A percentile compares a stretch with the other conserved stretches of the same genome.
phyloP scores from a whole-genome alignment of 148 eudicot species.

The Persicaria tinctoria region DNA sequence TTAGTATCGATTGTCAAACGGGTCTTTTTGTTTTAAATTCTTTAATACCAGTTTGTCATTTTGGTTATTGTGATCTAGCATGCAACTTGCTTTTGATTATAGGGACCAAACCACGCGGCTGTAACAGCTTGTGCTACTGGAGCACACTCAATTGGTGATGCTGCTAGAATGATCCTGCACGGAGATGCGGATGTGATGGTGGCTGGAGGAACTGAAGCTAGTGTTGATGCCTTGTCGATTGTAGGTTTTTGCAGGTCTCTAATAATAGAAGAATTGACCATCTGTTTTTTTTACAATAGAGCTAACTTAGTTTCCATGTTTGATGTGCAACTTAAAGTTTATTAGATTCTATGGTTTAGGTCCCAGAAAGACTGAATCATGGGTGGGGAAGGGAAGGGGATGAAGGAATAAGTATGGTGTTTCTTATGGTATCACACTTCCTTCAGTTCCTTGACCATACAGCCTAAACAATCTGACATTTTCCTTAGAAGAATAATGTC shows the following conservation, averaged over 20 bases:
- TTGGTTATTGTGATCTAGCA: not conserved
- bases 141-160: constrained; percentile 96
- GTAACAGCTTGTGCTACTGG: constrained; percentile 99
- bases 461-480: not conserved
- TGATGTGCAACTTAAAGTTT: not conserved
- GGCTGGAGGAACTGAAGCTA: constrained; percentile 97
- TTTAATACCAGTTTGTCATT: not conserved
- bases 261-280: not conserved
- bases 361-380: not conserved
- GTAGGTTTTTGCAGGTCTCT: constrained; percentile 84
- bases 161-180: constrained; percentile 90
- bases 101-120: constrained; percentile 99
- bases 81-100: constrained; percentile 43
- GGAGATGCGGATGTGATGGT: constrained; percentile 99
- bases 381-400: not conserved
- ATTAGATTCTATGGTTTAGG: not conserved
- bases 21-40: no score
- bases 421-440: not conserved
- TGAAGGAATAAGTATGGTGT: not conserved
- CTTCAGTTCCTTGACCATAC: not conserved
- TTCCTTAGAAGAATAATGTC: not conserved
- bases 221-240: constrained; percentile 90
- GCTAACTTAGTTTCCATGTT: not conserved
- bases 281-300: not conserved
- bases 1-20: no score